Evolutionary conservation across 441 rosid species (phyloP), one percentile per base, ranked within the genome.

Genomic region (Brassica hybrid): DNA sequence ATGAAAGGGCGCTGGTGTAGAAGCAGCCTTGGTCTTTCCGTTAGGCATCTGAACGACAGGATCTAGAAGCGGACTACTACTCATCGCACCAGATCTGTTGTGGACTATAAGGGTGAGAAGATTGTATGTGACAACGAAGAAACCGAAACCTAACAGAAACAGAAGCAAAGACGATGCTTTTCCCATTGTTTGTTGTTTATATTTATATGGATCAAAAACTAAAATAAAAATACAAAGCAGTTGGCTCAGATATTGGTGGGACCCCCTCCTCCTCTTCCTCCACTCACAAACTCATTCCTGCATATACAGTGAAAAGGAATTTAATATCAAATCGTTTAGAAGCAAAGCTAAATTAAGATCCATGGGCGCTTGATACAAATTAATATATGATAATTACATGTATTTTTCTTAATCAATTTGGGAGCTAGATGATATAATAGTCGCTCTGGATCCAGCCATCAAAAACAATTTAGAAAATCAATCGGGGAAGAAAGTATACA

Each of bases 31-130:
- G 18, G 72, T 64, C 48, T 81, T 82, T 84, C 80, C 81, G 52
- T 80, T 77, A 64, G 95, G 92, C 87, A 86, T 91, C 87, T 86
- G 85, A 68, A 86, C 73, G 16, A 90, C 79, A 41, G 97, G 95
- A 85, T 91, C 97, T 25, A 84, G 19, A 52, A 82, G 76, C 14
- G 81, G 23, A 65, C 79, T 76, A 65, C 79, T 76, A 74, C 72
- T 82, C 78, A 77, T 82, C 79, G 74, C 81, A 67, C 83, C 76
- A 17, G 84, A 78, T 83, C 83, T 85, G 69, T 87, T 82, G 82
- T 86, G 92, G 32, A 83, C 71, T 34, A 84, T 69, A 86, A 86
- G 72, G 3, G 88, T 84, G 34, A 93, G 38, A 70, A 93, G 80
- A 84, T 93, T 93, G 65, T 91, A 93, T 8, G 90, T 86, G 1